Base-by-base conservation (phyloP, 179 eudicot genomes). In the Patellifolia procumbens region DNA sequence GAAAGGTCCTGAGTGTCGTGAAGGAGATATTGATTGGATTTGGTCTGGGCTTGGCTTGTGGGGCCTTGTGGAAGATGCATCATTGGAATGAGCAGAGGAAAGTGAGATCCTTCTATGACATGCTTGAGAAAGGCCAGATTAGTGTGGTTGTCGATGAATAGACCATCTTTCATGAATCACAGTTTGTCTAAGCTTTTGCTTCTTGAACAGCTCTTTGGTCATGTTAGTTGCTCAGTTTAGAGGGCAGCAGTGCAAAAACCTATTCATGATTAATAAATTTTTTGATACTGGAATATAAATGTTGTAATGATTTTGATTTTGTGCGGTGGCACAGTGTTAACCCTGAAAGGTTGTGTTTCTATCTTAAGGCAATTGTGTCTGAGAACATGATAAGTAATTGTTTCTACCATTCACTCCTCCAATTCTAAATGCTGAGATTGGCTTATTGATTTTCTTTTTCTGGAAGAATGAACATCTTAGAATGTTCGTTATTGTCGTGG, bases 61-160 rank as follows among this genome's bases (percentile, higher is more conserved):
- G 85, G 48, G 42, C 77, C 22, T 16, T 84, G 79, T 84, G 87
- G 87, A 82, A 84, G 76, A 84, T 77, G 79, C 76, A 70, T 58
- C 83, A 82, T 72, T 79, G 87, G 83, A 76, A 82, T 29, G 83
- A 77, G 81, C 87, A 84, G 79, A 82, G 87, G 69, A 84, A 82
- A 74, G 78, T 72, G 37, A 58, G 83, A 72, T 69, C 79, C 48
- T 82, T 84, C 81, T 84, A 82, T 4, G 83, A 82, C 81, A 76
- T 84, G 85, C 85, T 84, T 37, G 85, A 84, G 58, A 84, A 82
- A 70, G 85, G 79, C 74, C 85, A 82, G 85, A 82, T 82, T 78
- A 76, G 83, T 49, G 73, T 85, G n/a, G 81, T 82, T 28, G 83
- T 65, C 6, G 81, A 82, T 48, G 87, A 85, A 68, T 85, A 85